Percentiles rank a stretch among this genome's conserved stretches.
Conservation (phyloP, 257 asterid species). For the Gentiana dahurica region DNA sequence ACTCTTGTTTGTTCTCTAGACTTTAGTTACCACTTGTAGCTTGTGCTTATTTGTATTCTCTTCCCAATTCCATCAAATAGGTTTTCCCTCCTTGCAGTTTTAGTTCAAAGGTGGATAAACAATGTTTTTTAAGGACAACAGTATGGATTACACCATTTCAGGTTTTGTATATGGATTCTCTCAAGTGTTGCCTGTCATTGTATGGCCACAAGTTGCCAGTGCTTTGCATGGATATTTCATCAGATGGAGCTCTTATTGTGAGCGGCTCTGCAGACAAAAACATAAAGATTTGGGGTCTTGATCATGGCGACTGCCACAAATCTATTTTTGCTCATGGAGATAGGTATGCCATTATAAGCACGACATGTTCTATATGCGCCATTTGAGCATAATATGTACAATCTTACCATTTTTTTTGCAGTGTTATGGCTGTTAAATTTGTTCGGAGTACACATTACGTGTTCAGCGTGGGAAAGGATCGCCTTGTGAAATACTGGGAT, state of each 20-base stretch:
- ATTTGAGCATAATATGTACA: not conserved
- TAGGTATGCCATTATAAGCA: conserved; percentile 34
- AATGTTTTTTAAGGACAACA: not conserved
- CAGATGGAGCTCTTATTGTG: conserved; percentile 85
- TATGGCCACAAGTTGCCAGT: conserved; percentile 94
- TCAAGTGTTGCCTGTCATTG: conserved; percentile 58
- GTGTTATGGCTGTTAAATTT: conserved; percentile 88
- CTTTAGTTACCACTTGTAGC: too few species aligned
- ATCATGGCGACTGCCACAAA: conserved; percentile 87
- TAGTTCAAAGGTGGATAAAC: not conserved
- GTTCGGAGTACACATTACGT: conserved; percentile 75
- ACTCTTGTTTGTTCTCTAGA: too few species aligned
- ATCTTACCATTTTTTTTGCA: conserved; percentile 25
- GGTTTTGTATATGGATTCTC: conserved; percentile 90
- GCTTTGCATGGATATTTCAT: conserved; percentile 87
- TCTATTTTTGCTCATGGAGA: conserved; percentile 91
- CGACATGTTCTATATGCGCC: too few species aligned
- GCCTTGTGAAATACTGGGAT: conserved; percentile 89
- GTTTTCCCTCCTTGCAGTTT: not conserved
- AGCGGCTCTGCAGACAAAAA: conserved; percentile 93
- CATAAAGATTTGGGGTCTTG: conserved; percentile 92
- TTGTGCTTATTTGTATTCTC: not conserved
- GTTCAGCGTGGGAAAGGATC: conserved; percentile 90
- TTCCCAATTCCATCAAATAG: not conserved
- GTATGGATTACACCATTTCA: conserved; percentile 18